Base-by-base conservation (phyloP, 306 rosid genomes). In the Alnus rubra region DNA sequence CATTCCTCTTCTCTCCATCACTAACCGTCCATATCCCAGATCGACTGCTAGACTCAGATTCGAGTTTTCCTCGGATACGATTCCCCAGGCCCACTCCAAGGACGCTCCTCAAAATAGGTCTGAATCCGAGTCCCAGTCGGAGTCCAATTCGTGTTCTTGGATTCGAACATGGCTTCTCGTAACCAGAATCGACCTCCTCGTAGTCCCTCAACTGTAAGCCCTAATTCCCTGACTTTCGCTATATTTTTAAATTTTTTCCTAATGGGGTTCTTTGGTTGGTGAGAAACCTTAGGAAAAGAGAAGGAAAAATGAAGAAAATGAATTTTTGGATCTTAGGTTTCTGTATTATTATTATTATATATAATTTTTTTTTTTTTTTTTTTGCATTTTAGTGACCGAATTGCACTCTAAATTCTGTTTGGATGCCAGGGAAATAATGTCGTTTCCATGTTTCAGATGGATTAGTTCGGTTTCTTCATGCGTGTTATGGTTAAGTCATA, bases 131-230 rank as follows among this genome's bases (percentile, higher is more conserved):
- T 73, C 31, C 28, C 7, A 14, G 2, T 16, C 6, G 37, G 16
- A 6, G n/a, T 55, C 14, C 74, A 37, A 54, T 19, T 82, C 10
- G 64, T 5, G 4, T 79, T 5, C 3, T 42, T 49, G 54, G 76
- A 14, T 54, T 33, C 42, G 16, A 65, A 28, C 78, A 90, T 96
- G 99, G 82, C 94, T 69, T 86, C 92, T 37, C 90, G 98, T 18
- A 96, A 90, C 86, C 96, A 94, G 90, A 94, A 90, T 52, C 69
- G 89, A 67, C 90, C 98, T 76, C 98, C 97, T 54, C 91, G 84
- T 5, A 93, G 94, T 69, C 96, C 96, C 45, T 81, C 87, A 45
- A 77, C 76, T 30, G 98, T 90, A 79, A 88, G 90, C 52, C 39
- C 71, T 64, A 2, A 59, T 12, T 67, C 47, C 11, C 1, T 4